Percentiles rank a stretch among this genome's conserved stretches.
Evolutionary conservation across 148 eudicot species (phyloP).

Genomic region (Rhododendron kiyosumense): DNA sequence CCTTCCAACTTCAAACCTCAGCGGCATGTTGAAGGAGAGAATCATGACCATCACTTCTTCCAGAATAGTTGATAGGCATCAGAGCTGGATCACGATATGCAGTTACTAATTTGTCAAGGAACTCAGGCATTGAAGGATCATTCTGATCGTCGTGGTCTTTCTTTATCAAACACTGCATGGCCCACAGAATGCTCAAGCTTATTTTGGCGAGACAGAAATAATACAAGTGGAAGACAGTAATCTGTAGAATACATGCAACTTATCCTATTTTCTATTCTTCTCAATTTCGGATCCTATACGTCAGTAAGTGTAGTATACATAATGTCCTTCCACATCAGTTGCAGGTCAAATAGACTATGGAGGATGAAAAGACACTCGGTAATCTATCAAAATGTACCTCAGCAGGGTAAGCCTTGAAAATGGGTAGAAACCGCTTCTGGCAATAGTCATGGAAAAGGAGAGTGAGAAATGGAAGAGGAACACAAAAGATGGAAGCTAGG

Average conservation of each 20-base stretch:
- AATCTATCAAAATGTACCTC: slow-evolving; percentile 50
- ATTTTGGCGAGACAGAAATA: not conserved
- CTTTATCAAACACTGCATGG: slow-evolving; percentile 69
- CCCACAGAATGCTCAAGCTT: not conserved
- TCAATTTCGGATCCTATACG: not conserved
- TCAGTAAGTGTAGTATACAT: not conserved
- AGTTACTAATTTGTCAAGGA: slow-evolving; percentile 47
- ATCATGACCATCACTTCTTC: slow-evolving; percentile 25
- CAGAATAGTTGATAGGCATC: slow-evolving; percentile 30
- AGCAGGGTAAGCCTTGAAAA: slow-evolving; percentile 65
- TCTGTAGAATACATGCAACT: not conserved
- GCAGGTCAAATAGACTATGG: not conserved
- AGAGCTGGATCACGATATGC: slow-evolving; percentile 87
- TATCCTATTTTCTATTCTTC: not conserved
- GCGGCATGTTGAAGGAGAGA: slow-evolving; percentile 53
- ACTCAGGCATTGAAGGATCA: slow-evolving; percentile 56
- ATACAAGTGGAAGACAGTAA: not conserved
- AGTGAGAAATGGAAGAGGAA: slow-evolving; percentile 81
- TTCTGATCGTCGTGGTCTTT: slow-evolving; percentile 58
- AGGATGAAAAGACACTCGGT: not conserved
- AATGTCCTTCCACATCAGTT: not conserved
- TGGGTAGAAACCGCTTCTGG: slow-evolving; percentile 64
- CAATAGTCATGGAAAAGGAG: slow-evolving; percentile 82
- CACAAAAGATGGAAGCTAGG: slow-evolving; percentile 55
- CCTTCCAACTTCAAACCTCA: slow-evolving; percentile 19